These are phyloP conservation scores for Fagus sylvatica DNA, from an alignment of 306 rosid species.

Conservation along the genomic window DNA sequence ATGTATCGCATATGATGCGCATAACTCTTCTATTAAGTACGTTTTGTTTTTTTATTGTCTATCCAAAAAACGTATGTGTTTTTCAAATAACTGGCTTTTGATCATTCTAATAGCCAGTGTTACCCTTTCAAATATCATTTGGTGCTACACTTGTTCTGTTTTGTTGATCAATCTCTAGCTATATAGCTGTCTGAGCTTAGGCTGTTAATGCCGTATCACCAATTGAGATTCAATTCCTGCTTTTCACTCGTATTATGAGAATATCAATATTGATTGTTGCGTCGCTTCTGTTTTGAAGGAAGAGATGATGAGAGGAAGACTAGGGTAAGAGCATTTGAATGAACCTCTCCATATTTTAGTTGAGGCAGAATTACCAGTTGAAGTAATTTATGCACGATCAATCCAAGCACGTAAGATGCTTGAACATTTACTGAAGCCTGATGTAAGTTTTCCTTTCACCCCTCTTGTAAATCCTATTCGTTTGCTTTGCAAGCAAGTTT, in stretches of 20 bases:
- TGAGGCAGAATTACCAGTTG: conserved; percentile 89
- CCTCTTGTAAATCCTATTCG: conserved; percentile 8
- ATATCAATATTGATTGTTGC: neutral
- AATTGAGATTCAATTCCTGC: neutral
- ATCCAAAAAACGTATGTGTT: neutral
- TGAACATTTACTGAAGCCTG: conserved; percentile 77
- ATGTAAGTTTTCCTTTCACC: conserved; percentile 36
- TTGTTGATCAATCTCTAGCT: neutral
- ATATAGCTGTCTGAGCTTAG: neutral
- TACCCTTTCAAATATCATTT: neutral
- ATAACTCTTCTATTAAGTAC: too few species aligned
- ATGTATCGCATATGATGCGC: too few species aligned
- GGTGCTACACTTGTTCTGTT: neutral
- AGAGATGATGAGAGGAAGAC: conserved; percentile 92
- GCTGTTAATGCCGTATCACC: neutral
- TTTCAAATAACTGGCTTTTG: neutral
- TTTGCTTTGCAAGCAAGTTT: neutral
- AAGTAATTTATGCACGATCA: conserved; percentile 74
- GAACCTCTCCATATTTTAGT: conserved; percentile 93
- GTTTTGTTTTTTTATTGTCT: neutral
- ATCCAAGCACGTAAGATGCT: conserved; percentile 79
- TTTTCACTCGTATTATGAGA: neutral
- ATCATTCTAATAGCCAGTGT: neutral
- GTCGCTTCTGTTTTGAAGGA: conserved; percentile 50
- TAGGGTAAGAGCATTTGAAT: conserved; percentile 87